Base-by-base conservation (phyloP, 1,284 basidiomycete genomes). In the Cryptococcus amylolentus region DNA sequence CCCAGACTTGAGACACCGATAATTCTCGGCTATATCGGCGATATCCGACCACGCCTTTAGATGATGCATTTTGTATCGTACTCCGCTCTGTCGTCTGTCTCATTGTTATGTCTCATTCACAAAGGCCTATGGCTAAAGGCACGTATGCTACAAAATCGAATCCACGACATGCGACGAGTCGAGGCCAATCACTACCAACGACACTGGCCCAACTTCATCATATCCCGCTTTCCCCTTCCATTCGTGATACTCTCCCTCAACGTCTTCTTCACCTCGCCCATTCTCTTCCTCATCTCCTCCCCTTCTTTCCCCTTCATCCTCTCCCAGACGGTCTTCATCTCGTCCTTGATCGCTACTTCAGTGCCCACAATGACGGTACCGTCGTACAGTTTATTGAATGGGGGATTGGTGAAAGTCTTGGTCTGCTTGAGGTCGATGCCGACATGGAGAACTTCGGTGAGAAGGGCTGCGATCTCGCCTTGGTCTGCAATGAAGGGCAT, bases 401-500 rank as follows among this genome's bases (percentile, higher is more conserved):
- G 38, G 10, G 51, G 42, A 3, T 55, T 47, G 7, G 31, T 20
- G 54, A 68, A 66, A 7, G 62, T 64, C 23, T 59, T 62, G 42
- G 57, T 52, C 53, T 68, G 66, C 28, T 61, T 63, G 31, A 68
- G 44, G 20, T 58, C 57, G 50, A 66, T 56, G 8, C 49, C 62
- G 31, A 55, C 62, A 37, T 56, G 56, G 44, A 54, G 58, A 13
- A 50, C 51, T 23, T 53, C 52, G 43, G 48, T 50, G 16, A 55
- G 23, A 31, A 61, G 23, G 2, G 51, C 12, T 13, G 60, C 47
- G 28, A 60, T 58, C 35, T 66, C 64, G 5, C 58, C 64, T 57
- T 66, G 66, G 52, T 68, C 66, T 9, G 64, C 66, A 12, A 47
- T 56, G 49, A 68, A 66, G 14, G 66, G 66, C 57, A 64, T 54